phyloP scores from a whole-genome alignment of 148 eudicot genomes.

The Arctostaphylos glauca region DNA sequence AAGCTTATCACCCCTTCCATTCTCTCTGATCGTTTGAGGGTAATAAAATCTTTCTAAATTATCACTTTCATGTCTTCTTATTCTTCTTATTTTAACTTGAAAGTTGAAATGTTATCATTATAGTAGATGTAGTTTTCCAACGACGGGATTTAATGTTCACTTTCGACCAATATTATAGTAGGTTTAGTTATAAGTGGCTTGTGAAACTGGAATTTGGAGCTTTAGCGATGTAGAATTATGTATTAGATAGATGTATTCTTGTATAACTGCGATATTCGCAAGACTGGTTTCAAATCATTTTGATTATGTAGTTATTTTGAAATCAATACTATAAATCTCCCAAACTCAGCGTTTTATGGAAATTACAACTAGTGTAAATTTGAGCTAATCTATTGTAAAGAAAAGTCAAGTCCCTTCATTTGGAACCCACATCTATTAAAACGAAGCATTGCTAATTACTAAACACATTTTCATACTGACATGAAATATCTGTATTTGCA shows the following conservation, averaged over 20 bases:
- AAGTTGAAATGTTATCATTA: background rate
- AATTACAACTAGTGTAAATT: background rate
- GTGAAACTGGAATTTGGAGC: background rate
- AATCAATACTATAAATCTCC: background rate
- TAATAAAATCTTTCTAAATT: constrained; percentile 20
- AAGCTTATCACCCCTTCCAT: constrained; percentile 88
- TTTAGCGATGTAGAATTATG: too few relatives aligned
- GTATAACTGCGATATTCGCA: background rate
- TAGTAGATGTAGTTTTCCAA: background rate
- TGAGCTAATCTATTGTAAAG: background rate
- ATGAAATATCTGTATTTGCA: too few relatives aligned
- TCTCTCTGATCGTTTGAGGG: constrained; percentile 86
- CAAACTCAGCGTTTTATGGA: background rate
- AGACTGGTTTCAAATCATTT: background rate
- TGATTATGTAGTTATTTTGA: background rate
- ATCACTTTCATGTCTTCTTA: background rate
- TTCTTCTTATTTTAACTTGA: background rate
- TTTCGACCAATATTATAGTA: background rate
- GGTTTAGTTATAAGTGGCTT: background rate
- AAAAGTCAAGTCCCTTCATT: background rate
- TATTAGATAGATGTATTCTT: background rate
- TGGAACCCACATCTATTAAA: background rate
- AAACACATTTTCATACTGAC: background rate
- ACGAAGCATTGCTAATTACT: background rate
- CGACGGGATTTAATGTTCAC: background rate